Evolutionary conservation across 2,329 filamentous ascomycete genomes (phyloP).

Genomic region (Raffaelea albimanens): DNA sequence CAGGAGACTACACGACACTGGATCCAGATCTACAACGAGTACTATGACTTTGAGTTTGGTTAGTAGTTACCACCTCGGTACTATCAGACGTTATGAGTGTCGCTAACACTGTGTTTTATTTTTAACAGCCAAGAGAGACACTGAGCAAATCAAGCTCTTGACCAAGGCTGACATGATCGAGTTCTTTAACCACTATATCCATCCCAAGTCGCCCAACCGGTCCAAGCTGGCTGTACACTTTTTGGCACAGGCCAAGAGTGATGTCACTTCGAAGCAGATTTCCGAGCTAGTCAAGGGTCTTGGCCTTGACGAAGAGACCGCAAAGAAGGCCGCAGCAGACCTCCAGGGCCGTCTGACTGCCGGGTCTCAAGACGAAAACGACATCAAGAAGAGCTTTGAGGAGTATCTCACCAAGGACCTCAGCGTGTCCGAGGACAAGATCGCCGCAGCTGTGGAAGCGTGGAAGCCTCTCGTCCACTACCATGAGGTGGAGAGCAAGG

Average conservation of each 20-base stretch:
- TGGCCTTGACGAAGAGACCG: slow-evolving; percentile 21
- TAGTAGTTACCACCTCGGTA: slow-evolving; percentile 29
- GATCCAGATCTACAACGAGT: slow-evolving; percentile 76
- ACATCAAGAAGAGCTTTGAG: slow-evolving; percentile 37
- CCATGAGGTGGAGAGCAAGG: slow-evolving; percentile 20
- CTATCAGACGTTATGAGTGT: neutral
- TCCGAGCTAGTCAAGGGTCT: slow-evolving; percentile 28
- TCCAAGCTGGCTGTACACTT: slow-evolving; percentile 83
- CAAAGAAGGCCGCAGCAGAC: slow-evolving; percentile 20
- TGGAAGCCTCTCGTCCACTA: slow-evolving; percentile 23
- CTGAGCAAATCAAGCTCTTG: slow-evolving; percentile 60
- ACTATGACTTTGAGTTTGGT: slow-evolving; percentile 85
- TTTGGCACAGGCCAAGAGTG: slow-evolving; percentile 57
- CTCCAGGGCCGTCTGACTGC: slow-evolving; percentile 22
- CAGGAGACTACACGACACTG: slow-evolving; percentile 78
- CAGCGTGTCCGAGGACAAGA: slow-evolving; percentile 37
- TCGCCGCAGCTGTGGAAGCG: slow-evolving; percentile 29
- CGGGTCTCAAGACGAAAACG: slow-evolving; percentile 30
- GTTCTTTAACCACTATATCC: slow-evolving; percentile 70
- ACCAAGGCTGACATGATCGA: slow-evolving; percentile 71
- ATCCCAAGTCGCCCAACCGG: slow-evolving; percentile 60
- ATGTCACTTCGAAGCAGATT: slow-evolving; percentile 31
- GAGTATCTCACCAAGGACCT: slow-evolving; percentile 38
- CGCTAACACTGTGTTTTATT: neutral
- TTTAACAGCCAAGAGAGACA: slow-evolving; percentile 62